Conservation (phyloP, 2,329 filamentous ascomycete genomes). For the Cylindrodendrum hubeiense region DNA sequence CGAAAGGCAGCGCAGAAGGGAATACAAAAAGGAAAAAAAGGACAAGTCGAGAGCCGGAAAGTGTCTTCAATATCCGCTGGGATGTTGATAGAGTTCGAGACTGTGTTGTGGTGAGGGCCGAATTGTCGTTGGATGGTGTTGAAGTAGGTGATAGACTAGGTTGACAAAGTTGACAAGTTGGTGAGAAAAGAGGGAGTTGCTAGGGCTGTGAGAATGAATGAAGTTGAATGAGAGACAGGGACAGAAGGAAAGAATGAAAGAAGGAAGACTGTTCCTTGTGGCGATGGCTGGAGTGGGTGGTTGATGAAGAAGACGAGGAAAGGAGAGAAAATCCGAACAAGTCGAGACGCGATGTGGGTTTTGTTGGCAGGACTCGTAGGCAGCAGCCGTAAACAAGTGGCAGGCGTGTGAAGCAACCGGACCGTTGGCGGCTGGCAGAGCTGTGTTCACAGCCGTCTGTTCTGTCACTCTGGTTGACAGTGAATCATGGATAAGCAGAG, state of each 20-base stretch:
- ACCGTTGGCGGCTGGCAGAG: neutral
- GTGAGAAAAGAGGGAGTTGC: neutral
- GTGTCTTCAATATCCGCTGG: neutral
- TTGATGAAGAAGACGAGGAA: neutral
- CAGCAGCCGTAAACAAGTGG: neutral
- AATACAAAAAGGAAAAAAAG: neutral
- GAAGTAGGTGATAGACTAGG: too few species aligned
- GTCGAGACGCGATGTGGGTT: neutral
- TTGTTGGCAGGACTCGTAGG: neutral
- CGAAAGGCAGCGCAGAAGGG: slow-evolving; percentile 8
- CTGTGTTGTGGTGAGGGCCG: neutral
- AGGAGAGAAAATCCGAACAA: neutral
- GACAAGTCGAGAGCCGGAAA: neutral
- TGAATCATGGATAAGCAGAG: slow-evolving; percentile 5
- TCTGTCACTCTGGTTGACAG: slow-evolving; percentile 5
- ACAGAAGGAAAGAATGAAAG: neutral
- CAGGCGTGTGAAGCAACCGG: neutral
- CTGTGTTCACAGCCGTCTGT: too few species aligned
- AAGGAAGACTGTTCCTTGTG: neutral
- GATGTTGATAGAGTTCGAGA: neutral
- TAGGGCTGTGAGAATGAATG: neutral
- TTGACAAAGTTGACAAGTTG: neutral
- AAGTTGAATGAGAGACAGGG: neutral
- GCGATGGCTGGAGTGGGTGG: neutral
- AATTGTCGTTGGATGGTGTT: neutral